Percentiles rank a stretch among this genome's conserved stretches.
Conservation (phyloP, 2,329 filamentous ascomycete genomes). For the Fusarium irregulare region DNA sequence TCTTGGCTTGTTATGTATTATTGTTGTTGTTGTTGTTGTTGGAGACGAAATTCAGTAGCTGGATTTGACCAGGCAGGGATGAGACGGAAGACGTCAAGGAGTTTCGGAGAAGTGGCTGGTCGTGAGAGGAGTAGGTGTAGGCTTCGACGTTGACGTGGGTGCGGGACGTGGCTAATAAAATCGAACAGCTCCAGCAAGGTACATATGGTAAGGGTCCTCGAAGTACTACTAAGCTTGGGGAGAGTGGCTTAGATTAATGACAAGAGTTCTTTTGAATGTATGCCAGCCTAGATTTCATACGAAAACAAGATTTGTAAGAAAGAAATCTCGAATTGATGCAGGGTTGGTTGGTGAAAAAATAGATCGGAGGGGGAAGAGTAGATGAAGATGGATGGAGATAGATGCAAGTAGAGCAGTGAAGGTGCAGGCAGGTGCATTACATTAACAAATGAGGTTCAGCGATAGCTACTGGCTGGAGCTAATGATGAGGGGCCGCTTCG, state of each 20-base stretch:
- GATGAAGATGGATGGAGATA: constrained; percentile 37
- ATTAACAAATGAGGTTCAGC: constrained; percentile 19
- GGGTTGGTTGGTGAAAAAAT: constrained; percentile 25
- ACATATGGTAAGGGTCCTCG: constrained; percentile 5
- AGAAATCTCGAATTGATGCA: constrained; percentile 10
- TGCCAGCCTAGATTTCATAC: not conserved
- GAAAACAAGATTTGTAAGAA: not conserved
- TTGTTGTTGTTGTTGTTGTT: not conserved
- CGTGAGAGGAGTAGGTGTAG: constrained; percentile 21
- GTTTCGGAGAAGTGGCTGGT: constrained; percentile 31
- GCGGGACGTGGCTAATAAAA: constrained; percentile 13
- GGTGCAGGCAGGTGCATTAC: constrained; percentile 9
- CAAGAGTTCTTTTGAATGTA: not conserved
- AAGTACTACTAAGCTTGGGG: not conserved
- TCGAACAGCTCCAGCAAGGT: constrained; percentile 15
- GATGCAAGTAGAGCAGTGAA: constrained; percentile 7
- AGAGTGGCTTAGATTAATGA: not conserved
- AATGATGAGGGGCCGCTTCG: constrained; percentile 35
- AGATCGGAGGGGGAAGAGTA: constrained; percentile 18
- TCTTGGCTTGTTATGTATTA: not conserved
- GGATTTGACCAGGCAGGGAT: not conserved
- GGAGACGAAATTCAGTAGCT: not conserved
- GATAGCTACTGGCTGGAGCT: constrained; percentile 25
- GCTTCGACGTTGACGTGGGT: constrained; percentile 1
- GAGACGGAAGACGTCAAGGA: constrained; percentile 11